phyloP scores from a whole-genome alignment of 345 rosid species.

The Diplotaxis tenuifolia region DNA sequence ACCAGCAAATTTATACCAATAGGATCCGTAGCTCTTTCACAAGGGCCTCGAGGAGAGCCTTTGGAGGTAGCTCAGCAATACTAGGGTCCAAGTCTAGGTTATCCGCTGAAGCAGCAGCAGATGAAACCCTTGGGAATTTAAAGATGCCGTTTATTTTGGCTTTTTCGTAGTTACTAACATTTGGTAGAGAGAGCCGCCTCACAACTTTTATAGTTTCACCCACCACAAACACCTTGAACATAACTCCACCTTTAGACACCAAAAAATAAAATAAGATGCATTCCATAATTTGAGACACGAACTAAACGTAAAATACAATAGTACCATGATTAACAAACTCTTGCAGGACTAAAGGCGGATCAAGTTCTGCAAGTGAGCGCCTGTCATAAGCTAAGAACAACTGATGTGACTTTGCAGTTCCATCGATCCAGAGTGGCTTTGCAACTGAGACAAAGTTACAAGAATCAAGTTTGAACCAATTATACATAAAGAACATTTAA shows the following conservation, averaged over 20 bases:
- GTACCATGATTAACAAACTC: conserved; percentile 98
- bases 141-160: conserved; percentile 56
- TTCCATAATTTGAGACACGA: background rate
- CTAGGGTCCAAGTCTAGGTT: conserved; percentile 80
- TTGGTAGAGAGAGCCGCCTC: conserved; percentile 80
- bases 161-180: conserved; percentile 57
- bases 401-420: conserved; percentile 88
- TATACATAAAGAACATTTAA: too few relatives aligned
- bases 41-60: conserved; percentile 72
- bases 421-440: conserved; percentile 90
- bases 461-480: background rate
- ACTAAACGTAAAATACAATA: background rate
- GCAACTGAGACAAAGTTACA: conserved; percentile 55
- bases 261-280: background rate
- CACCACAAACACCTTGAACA: conserved; percentile 76
- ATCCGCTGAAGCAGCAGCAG: conserved; percentile 84
- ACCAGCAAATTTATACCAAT: conserved; percentile 43
- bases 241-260: conserved; percentile 62
- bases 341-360: conserved; percentile 85
- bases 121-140: conserved; percentile 86
- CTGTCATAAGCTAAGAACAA: conserved; percentile 75
- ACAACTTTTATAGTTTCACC: conserved; percentile 88
- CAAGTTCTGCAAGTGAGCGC: conserved; percentile 70
- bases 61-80: conserved; percentile 85
- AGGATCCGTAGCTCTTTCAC: conserved; percentile 70